A percentile compares a stretch with the other conserved stretches of the same genome.
phyloP scores from a whole-genome alignment of 768 basidiomycete species.

The Auriscalpium orientale region DNA sequence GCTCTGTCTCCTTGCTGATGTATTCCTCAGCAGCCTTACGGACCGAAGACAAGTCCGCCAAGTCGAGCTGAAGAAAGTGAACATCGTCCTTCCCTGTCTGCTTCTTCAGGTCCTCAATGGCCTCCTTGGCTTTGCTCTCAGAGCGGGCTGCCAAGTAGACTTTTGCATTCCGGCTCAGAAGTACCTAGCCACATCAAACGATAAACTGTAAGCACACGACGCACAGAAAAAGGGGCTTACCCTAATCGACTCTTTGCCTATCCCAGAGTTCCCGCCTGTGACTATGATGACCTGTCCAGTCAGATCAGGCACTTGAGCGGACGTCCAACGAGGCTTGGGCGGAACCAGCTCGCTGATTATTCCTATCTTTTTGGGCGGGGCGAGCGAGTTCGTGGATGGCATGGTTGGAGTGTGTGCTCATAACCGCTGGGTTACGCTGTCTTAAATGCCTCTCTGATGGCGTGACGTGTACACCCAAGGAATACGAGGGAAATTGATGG shows the following conservation, averaged over 20 bases:
- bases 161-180: slow-evolving; percentile 9
- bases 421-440: no score
- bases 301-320: slow-evolving; percentile 36
- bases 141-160: slow-evolving; percentile 21
- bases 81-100: slow-evolving; percentile 16
- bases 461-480: no score
- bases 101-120: slow-evolving; percentile 15
- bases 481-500: no score
- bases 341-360: slow-evolving; percentile 8
- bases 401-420: no score
- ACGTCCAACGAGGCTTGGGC: slow-evolving; percentile 21
- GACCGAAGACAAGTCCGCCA: slow-evolving; percentile 19
- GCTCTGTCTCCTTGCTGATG: slow-evolving; percentile 33
- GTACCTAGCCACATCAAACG: not conserved
- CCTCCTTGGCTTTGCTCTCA: slow-evolving; percentile 7
- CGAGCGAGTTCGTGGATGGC: no score
- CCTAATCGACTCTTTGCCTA: slow-evolving; percentile 16
- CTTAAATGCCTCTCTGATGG: no score
- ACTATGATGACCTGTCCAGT: slow-evolving; percentile 35
- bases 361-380: not conserved
- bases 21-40: slow-evolving; percentile 18
- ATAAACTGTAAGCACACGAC: not conserved
- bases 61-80: slow-evolving; percentile 20
- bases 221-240: not conserved
- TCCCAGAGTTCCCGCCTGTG: slow-evolving; percentile 17